Percentiles rank a stretch among this genome's conserved stretches.
Evolutionary conservation across 495 filamentous ascomycete genomes (phyloP).

Genomic region (Parachaetomium inaequale): DNA sequence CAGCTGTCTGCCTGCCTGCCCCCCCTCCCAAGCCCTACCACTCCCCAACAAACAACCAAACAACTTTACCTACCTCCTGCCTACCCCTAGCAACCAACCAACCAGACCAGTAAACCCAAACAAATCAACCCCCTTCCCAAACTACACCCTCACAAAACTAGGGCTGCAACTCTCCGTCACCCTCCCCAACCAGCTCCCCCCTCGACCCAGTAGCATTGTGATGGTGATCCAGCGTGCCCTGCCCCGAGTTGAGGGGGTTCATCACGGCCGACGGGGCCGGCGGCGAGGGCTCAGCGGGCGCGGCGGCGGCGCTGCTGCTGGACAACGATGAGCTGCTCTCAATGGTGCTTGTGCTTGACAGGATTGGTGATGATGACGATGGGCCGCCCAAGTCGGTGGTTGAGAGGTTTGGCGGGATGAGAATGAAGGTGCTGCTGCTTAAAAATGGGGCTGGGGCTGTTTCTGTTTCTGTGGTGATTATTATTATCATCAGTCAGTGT

Average conservation of each 20-base stretch:
- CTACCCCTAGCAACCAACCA: not conserved
- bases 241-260: slow-evolving; percentile 25
- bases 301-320: not conserved
- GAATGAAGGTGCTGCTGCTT: no score
- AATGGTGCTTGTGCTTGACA: not conserved
- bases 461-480: no score
- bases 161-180: not conserved
- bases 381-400: not conserved
- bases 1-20: no score
- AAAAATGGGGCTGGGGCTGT: not conserved
- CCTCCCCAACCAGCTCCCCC: not conserved
- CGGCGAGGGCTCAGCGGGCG: not conserved
- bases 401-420: not conserved
- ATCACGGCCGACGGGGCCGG: not conserved
- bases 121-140: no score
- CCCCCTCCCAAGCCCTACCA: not conserved
- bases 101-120: no score
- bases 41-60: not conserved
- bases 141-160: no score
- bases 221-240: slow-evolving; percentile 28
- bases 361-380: not conserved
- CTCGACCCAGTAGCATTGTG: slow-evolving; percentile 16
- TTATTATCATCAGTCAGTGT: no score
- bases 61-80: not conserved
- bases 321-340: not conserved